Evolutionary conservation across 257 asterid species (phyloP).

Genomic region (Primulina huaijiensis): DNA sequence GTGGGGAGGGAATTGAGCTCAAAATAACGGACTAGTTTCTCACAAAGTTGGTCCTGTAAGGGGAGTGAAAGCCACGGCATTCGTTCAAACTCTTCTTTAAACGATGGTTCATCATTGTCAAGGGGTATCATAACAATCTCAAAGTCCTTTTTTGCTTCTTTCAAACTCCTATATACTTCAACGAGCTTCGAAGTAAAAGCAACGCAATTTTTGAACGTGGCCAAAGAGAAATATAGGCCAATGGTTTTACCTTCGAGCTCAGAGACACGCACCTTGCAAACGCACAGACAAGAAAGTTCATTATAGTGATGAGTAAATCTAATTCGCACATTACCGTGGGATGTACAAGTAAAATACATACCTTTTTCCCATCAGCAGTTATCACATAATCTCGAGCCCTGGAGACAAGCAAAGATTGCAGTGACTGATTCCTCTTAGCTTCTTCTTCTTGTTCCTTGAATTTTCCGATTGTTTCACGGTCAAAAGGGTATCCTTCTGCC

Average conservation of each 20-base stretch:
- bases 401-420: conserved; percentile 53
- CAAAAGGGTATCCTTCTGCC: conserved; percentile 74
- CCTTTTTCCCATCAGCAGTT: conserved; percentile 66
- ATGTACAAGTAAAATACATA: conserved; percentile 6
- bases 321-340: not conserved
- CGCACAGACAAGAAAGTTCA: conserved; percentile 4
- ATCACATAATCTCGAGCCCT: conserved; percentile 61
- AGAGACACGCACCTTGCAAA: conserved; percentile 55
- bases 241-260: conserved; percentile 81
- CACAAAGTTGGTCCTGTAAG: conserved; percentile 44
- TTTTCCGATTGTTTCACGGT: conserved; percentile 35
- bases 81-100: conserved; percentile 39
- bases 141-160: conserved; percentile 45
- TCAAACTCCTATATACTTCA: conserved; percentile 49
- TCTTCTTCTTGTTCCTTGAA: conserved; percentile 58
- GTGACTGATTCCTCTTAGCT: conserved; percentile 67
- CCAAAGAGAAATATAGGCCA: conserved; percentile 55
- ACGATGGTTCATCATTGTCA: conserved; percentile 55
- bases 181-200: conserved; percentile 54
- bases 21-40: conserved; percentile 61
- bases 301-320: not conserved
- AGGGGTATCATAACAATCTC: conserved; percentile 89
- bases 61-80: conserved; percentile 84
- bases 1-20: conserved; percentile 62
- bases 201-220: conserved; percentile 32